Base-by-base conservation (phyloP, 1,284 basidiomycete genomes). In the Pseudozyma sp. region DNA sequence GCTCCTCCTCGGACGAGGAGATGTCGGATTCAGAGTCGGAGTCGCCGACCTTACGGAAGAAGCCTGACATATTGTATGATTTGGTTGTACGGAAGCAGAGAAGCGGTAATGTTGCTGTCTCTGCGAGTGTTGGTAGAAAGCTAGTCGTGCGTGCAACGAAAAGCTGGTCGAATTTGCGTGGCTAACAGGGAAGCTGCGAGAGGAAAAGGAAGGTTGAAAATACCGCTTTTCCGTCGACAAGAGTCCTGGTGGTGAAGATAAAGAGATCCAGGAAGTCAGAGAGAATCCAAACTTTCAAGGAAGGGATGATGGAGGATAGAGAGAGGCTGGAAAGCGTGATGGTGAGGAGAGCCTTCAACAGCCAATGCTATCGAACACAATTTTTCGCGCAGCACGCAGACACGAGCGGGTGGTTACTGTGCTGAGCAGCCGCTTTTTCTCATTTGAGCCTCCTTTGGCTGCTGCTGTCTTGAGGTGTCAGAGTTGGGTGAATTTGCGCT, bases 21-120 rank as follows among this genome's bases (percentile, higher is more conserved):
- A 82, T 80, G 51, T 83, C 82, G 62, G 82, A 83, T 59, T 83
- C 82, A 51, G 81, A 82, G 76, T 84, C 83, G 50, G 83, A 84
- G 61, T 83, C 80, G 61, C 78, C 77, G 56, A 73, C 77, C 52
- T 69, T 74, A 51, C 83, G 83, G 77, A 84, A 84, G 74, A 84
- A 84, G 53, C 80, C 76, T 64, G 82, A 83, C 83, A 84, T 84
- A 51, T 51, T 65, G 61, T 31, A 18, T 21, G 5, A 39, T 44
- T 16, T 58, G 35, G 45, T 34, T 25, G 34, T 5, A 3, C 38
- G 31, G 34, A 21, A 53, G 62, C 68, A 70, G 67, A 64, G 65
- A 64, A 65, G 69, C 63, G 55, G 34, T 13, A 44, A 48, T 7
- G 21, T 47, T 36, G 62, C 69, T 60, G 25, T 49, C 60, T 63